Evolutionary conservation across 2,329 filamentous ascomycete species (phyloP), one percentile per base, ranked within the genome.

Genomic region (Claviceps capensis): DNA sequence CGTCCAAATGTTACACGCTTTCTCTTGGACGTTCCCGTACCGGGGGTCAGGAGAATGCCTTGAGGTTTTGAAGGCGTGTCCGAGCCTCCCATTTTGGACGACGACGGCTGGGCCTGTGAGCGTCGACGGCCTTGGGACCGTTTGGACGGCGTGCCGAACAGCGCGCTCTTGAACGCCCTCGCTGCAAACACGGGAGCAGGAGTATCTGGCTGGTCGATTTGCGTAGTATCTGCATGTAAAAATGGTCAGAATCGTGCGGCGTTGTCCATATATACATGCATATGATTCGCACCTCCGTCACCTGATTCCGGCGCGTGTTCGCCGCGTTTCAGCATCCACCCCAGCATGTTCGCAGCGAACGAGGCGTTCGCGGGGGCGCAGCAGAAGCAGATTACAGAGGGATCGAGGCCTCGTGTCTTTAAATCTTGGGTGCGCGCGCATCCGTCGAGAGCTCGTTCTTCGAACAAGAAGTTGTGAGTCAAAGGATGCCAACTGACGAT

Each of bases 111-210:
- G 23, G 51, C 58, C 53, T 37, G 45, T 13, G 55, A 50, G 51
- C 54, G 55, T 57, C 56, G 59, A 38, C 54, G 60, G 58, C 69
- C 66, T 47, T 70, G 63, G 46, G 63, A 62, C 14, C 62, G 62
- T 48, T 68, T 66, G 14, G 70, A 67, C 11, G 79, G 77, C 3
- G 78, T 79, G 42, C 81, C 81, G 59, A 83, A 84, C 46, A 85
- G 65, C 26, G 78, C 81, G 58, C 74, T 80, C 59, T 78, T 82
- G 60, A 85, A 70, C 5, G 81, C 81, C 54, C 81, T 75, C 40
- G 81, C 81, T 2, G 81, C 81, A 61, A 85, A 85, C 0, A 84
- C 75, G 2, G 81, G 81, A 0, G 79, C 81, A 6, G 81, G 81
- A 16, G 81, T 85, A 58, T 84, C 81, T 41, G 81, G 80, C 36